These are phyloP conservation scores for Barnettozyma hawaiiensis DNA, from an alignment of 1,139 yeast species.

Conservation along the genomic window DNA sequence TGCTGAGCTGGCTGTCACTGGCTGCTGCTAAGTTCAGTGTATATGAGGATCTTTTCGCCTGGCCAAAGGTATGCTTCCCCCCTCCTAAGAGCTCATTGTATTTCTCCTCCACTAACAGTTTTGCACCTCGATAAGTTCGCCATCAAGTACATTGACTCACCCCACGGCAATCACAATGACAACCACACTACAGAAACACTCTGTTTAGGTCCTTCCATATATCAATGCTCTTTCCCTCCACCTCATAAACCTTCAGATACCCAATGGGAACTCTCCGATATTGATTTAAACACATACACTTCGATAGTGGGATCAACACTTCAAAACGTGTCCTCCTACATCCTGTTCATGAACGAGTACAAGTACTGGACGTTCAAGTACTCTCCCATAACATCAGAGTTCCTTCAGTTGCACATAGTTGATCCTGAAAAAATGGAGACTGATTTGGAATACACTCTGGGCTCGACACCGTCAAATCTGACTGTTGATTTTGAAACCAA, in stretches of 20 bases:
- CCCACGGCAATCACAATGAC: neutral
- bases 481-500: constrained; percentile 2
- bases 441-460: constrained; percentile 6
- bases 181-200: neutral
- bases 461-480: neutral
- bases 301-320: neutral
- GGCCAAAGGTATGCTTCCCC: constrained; percentile 23
- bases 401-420: constrained; percentile 1
- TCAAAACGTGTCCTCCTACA: neutral
- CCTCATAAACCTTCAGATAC: neutral
- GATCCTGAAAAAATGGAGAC: neutral
- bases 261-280: neutral
- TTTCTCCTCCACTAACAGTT: neutral
- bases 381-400: neutral
- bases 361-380: constrained; percentile 5
- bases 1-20: neutral
- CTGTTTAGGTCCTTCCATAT: neutral
- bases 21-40: constrained; percentile 12
- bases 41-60: constrained; percentile 19
- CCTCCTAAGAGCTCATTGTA: no score
- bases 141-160: neutral
- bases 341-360: constrained; percentile 3
- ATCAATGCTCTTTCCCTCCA: neutral
- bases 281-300: neutral
- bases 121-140: constrained; percentile 1